Percentiles rank a stretch among this genome's conserved stretches.
phyloP scores from a whole-genome alignment of 495 filamentous ascomycete genomes.

The Letharia lupina region DNA sequence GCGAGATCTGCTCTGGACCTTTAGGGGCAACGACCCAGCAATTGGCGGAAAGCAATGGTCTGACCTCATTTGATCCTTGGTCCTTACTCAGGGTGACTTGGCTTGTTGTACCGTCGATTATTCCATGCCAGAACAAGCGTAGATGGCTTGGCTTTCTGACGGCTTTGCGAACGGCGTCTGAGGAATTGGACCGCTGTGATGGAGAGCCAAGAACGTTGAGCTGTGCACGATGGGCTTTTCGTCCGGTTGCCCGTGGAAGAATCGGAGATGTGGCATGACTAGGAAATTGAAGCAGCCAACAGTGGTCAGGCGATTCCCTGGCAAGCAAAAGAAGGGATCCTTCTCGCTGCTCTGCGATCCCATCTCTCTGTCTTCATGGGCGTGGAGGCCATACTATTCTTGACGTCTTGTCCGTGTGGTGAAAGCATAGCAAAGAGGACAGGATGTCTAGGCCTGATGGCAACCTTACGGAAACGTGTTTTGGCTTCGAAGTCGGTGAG shows the following conservation, averaged over 20 bases:
- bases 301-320: background rate
- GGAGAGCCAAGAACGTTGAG: no score
- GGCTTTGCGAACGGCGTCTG: background rate
- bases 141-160: background rate
- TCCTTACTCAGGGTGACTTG: background rate
- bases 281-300: background rate
- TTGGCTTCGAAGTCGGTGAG: no score
- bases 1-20: background rate
- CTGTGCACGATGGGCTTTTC: no score
- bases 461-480: no score
- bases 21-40: background rate
- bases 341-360: no score
- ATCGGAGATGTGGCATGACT: background rate
- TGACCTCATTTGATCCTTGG: background rate
- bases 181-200: background rate
- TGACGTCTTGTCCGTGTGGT: no score
- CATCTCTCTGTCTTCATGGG: no score
- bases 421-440: no score
- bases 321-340: no score
- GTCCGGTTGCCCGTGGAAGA: background rate
- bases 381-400: no score
- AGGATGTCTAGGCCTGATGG: no score
- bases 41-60: background rate
- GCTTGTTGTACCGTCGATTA: background rate
- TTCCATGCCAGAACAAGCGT: background rate